Evolutionary conservation across 2,329 filamentous ascomycete species (phyloP).

Genomic region (Colletotrichum godetiae): DNA sequence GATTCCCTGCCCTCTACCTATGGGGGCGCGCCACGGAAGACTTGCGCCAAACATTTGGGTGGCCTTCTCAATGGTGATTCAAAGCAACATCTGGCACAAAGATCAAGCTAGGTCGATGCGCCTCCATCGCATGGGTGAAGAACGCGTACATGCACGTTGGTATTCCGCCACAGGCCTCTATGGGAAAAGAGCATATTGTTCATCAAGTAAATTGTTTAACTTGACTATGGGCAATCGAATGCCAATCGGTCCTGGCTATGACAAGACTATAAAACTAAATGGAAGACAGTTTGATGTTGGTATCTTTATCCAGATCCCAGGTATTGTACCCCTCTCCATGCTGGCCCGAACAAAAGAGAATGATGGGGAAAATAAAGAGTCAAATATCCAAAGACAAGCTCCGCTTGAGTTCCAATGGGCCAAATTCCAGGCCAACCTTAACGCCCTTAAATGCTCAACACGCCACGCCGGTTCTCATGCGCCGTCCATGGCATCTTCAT

Average conservation of each 20-base stretch:
- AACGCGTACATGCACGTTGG: too few relatives aligned
- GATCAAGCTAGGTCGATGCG: neutral
- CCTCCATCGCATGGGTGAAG: too few relatives aligned
- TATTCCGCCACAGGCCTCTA: neutral
- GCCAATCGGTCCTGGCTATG: neutral
- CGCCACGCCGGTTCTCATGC: slow-evolving; percentile 24
- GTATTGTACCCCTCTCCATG: slow-evolving; percentile 19
- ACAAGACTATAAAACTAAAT: neutral
- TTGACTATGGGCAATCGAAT: neutral
- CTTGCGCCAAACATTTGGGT: too few relatives aligned
- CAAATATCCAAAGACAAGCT: neutral
- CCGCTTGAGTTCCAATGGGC: slow-evolving; percentile 7
- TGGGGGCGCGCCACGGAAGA: too few relatives aligned
- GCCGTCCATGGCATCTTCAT: slow-evolving; percentile 60
- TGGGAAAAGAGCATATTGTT: neutral
- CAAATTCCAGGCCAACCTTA: slow-evolving; percentile 15
- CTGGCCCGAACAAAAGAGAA: slow-evolving; percentile 17
- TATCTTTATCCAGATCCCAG: slow-evolving; percentile 26
- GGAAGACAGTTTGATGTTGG: slow-evolving; percentile 5
- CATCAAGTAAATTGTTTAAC: neutral
- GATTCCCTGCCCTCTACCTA: neutral
- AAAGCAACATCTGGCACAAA: neutral
- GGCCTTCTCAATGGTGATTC: too few relatives aligned
- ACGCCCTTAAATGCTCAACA: slow-evolving; percentile 37
- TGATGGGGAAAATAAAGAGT: too few relatives aligned